Evolutionary conservation across 495 filamentous ascomycete species (phyloP).

Genomic region (Xylaria curta): DNA sequence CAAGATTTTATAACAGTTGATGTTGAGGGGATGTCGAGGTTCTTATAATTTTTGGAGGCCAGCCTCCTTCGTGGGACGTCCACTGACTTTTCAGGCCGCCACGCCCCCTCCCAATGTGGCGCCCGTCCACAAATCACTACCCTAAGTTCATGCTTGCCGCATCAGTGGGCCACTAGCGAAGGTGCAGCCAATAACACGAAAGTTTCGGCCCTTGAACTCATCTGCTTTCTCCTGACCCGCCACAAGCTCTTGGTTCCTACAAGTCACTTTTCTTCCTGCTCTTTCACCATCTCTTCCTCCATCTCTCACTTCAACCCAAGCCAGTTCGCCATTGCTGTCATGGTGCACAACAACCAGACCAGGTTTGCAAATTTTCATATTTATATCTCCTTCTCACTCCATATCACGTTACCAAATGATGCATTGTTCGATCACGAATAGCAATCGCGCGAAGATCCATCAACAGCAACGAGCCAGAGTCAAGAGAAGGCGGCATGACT

Average conservation of each 20-base stretch:
- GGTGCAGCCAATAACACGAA: slow-evolving; percentile 53
- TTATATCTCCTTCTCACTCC: neutral
- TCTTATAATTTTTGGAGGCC: slow-evolving; percentile 56
- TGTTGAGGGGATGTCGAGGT: slow-evolving; percentile 52
- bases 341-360: neutral
- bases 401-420: neutral
- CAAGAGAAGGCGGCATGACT: slow-evolving; percentile 37
- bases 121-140: slow-evolving; percentile 36
- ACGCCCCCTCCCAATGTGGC: slow-evolving; percentile 44
- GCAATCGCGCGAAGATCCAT: neutral
- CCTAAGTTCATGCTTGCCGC: slow-evolving; percentile 35
- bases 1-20: slow-evolving; percentile 50
- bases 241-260: slow-evolving; percentile 36
- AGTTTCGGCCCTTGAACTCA: slow-evolving; percentile 38
- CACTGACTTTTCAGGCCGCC: slow-evolving; percentile 36
- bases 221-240: slow-evolving; percentile 40
- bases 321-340: neutral
- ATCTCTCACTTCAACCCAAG: slow-evolving; percentile 5
- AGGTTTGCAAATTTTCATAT: neutral
- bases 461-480: neutral
- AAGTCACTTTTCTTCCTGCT: slow-evolving; percentile 40
- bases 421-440: neutral
- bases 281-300: slow-evolving; percentile 26
- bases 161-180: slow-evolving; percentile 50
- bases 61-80: slow-evolving; percentile 38